Percentiles rank a stretch among this genome's conserved stretches.
phyloP scores from a whole-genome alignment of 2,329 filamentous ascomycete species.

The Pseudogymnoascus sp. region DNA sequence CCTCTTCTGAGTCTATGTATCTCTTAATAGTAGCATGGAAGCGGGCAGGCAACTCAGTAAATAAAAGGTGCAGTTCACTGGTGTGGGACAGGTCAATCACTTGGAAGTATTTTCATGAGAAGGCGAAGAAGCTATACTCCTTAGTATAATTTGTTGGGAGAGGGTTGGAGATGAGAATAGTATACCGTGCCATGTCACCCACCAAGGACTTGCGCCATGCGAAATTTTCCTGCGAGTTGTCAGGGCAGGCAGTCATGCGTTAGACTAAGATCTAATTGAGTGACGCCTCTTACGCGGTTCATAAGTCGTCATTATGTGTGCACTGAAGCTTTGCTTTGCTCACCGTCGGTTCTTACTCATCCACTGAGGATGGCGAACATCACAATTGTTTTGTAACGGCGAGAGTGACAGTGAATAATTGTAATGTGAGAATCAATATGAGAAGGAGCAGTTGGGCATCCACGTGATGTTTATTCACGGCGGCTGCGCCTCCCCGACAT shows the following conservation, averaged over 20 bases:
- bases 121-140: conserved; percentile 31
- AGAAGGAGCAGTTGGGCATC: neutral
- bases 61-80: conserved; percentile 28
- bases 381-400: neutral
- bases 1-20: conserved; percentile 25
- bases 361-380: neutral
- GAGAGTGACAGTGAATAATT: neutral
- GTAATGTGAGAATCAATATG: neutral
- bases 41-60: conserved; percentile 27
- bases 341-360: neutral
- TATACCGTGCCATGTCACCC: conserved; percentile 25
- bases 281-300: conserved; percentile 27
- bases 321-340: neutral
- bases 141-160: neutral
- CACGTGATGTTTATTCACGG: neutral
- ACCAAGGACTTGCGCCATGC: conserved; percentile 30
- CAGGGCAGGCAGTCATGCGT: conserved; percentile 26
- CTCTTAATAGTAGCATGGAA: conserved; percentile 28
- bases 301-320: conserved; percentile 4
- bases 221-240: conserved; percentile 28
- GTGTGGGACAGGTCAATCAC: conserved; percentile 21
- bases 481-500: neutral
- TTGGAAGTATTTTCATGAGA: conserved; percentile 31
- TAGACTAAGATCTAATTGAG: conserved; percentile 31
- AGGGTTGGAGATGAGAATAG: neutral